Conservation (phyloP, 2,329 filamentous ascomycete species). For the Fusarium begoniae region DNA sequence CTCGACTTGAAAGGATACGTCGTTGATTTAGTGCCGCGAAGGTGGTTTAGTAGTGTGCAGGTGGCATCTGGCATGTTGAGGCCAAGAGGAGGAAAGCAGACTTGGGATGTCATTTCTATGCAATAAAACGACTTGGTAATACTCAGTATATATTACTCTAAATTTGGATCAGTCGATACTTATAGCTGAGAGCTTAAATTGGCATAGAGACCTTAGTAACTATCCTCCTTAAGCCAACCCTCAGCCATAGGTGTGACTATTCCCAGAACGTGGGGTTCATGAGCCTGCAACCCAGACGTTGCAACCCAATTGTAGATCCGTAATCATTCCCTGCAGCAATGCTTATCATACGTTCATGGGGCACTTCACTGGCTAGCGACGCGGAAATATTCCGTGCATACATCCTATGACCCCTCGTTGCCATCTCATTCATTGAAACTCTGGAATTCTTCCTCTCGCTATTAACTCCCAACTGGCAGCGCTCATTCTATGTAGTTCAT, state of each 20-base stretch:
- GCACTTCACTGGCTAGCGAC: neutral
- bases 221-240: neutral
- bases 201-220: too few relatives aligned
- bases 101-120: neutral
- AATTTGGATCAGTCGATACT: fast-evolving
- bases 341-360: neutral
- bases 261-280: neutral
- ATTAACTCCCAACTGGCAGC: too few relatives aligned
- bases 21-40: neutral
- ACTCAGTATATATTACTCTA: fast-evolving
- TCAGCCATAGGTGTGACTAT: neutral
- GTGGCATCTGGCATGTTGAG: neutral
- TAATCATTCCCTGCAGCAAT: neutral
- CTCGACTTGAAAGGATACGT: neutral
- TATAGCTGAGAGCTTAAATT: neutral
- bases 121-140: neutral
- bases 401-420: neutral
- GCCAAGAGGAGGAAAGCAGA: neutral
- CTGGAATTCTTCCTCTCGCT: too few relatives aligned
- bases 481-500: too few relatives aligned
- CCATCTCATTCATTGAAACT: neutral
- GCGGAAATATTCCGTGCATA: neutral
- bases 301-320: neutral
- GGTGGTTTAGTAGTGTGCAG: neutral
- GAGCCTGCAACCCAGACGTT: neutral